Conservation (phyloP, 805 yeast species). For the Ogataea trehaloabstinens region DNA sequence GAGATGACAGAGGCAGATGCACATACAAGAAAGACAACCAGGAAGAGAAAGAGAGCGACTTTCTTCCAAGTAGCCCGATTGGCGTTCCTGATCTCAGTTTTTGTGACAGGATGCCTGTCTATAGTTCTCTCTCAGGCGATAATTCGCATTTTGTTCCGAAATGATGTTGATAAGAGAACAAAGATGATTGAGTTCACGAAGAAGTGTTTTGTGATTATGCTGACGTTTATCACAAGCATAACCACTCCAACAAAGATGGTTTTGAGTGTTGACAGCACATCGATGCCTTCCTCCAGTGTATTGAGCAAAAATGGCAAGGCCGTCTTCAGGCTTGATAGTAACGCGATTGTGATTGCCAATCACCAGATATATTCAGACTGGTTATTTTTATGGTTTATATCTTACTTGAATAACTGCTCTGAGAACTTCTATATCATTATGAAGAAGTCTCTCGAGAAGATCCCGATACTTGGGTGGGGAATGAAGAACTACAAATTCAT, state of each 20-base stretch:
- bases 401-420: constrained; percentile 64
- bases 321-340: constrained; percentile 21
- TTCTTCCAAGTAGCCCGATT: constrained; percentile 26
- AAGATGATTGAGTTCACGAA: constrained; percentile 53
- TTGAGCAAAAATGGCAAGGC: constrained; percentile 9
- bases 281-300: constrained; percentile 8
- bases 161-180: constrained; percentile 36
- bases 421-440: constrained; percentile 70
- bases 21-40: background rate
- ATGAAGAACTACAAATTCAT: constrained; percentile 78
- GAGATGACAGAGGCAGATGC: background rate
- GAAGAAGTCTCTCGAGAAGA: constrained; percentile 64
- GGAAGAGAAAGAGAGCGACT: constrained; percentile 16
- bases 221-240: constrained; percentile 48
- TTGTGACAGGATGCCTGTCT: constrained; percentile 39
- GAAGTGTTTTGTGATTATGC: constrained; percentile 51
- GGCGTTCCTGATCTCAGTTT: constrained; percentile 22
- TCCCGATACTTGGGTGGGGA: constrained; percentile 84
- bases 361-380: constrained; percentile 96
- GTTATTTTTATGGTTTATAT: constrained; percentile 85
- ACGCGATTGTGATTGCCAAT: constrained; percentile 66
- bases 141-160: constrained; percentile 32
- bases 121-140: constrained; percentile 47
- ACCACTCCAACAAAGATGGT: constrained; percentile 53
- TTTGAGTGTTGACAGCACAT: constrained; percentile 38